These are phyloP conservation scores for Hordeum pubiflorum DNA, from an alignment of 202 grass and related monocot genomes.

Conservation along the genomic window DNA sequence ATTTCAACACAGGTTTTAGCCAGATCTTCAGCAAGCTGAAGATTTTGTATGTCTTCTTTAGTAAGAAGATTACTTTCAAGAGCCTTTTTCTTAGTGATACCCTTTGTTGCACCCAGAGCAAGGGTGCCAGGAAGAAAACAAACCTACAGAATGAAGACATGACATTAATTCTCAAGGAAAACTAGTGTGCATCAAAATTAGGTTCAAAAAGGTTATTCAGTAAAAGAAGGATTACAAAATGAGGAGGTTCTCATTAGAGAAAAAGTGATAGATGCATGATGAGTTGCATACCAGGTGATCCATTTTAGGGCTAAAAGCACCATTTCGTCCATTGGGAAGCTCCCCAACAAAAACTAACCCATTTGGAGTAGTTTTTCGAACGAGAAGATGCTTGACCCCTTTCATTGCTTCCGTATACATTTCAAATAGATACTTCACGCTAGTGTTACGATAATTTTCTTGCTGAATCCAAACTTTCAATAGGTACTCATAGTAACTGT, in stretches of 20 bases:
- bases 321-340: conserved; percentile 65
- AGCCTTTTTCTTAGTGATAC: conserved; percentile 80
- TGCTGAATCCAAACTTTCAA: conserved; percentile 95
- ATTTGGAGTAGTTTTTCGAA: conserved; percentile 82
- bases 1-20: conserved; percentile 94
- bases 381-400: conserved; percentile 89
- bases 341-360: conserved; percentile 90
- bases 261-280: neutral
- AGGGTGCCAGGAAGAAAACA: conserved; percentile 97
- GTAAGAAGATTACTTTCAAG: conserved; percentile 61
- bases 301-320: conserved; percentile 93
- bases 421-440: conserved; percentile 75
- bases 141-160: conserved; percentile 55
- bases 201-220: neutral
- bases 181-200: neutral
- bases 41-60: conserved; percentile 77
- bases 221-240: neutral
- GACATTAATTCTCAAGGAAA: conserved; percentile 11
- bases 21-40: conserved; percentile 95
- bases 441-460: conserved; percentile 47
- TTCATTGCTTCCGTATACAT: conserved; percentile 93
- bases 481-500: conserved; percentile 98
- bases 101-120: conserved; percentile 91
- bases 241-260: neutral
- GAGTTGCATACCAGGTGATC: conserved; percentile 81